These are phyloP conservation scores for Umbilicus rupestris DNA, from an alignment of 164 flowering plant genomes.

Conservation along the genomic window DNA sequence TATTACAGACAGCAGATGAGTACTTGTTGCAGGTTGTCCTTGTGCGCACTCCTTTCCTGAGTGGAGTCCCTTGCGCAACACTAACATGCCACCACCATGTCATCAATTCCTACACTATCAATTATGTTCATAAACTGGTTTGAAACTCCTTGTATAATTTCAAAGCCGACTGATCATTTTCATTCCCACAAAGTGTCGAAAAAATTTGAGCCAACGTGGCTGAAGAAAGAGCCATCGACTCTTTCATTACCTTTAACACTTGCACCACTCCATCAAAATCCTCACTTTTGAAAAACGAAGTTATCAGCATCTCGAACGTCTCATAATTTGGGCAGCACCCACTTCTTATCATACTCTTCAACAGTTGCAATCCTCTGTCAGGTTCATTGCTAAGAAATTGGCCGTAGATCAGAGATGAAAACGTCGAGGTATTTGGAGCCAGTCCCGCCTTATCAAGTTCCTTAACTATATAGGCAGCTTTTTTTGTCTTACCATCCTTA, in stretches of 20 bases:
- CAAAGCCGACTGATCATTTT: conserved; percentile 33
- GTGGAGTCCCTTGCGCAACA: too few relatives aligned
- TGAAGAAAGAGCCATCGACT: conserved; percentile 40
- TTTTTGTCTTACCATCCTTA: conserved; percentile 80
- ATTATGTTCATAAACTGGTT: too few relatives aligned
- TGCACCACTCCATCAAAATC: conserved; percentile 67
- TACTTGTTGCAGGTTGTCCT: too few relatives aligned
- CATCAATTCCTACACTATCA: too few relatives aligned
- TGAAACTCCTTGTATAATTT: conserved; percentile 35
- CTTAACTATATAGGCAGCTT: conserved; percentile 64
- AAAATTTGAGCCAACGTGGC: conserved; percentile 29
- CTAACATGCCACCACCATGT: too few relatives aligned
- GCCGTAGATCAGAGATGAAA: conserved; percentile 65
- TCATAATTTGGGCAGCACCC: conserved; percentile 54
- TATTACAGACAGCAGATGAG: too few relatives aligned
- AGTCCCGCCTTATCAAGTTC: conserved; percentile 53
- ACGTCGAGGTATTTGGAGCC: conserved; percentile 71
- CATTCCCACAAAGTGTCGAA: conserved; percentile 35
- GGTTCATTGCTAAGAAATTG: conserved; percentile 63
- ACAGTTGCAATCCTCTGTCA: conserved; percentile 63
- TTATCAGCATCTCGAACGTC: conserved; percentile 45
- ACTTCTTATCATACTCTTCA: conserved; percentile 55
- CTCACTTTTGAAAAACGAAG: conserved; percentile 46
- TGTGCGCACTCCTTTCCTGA: too few relatives aligned
- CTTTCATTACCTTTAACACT: conserved; percentile 55